Evolutionary conservation across 768 basidiomycete species (phyloP).

Genomic region (Tulasnella sp.): DNA sequence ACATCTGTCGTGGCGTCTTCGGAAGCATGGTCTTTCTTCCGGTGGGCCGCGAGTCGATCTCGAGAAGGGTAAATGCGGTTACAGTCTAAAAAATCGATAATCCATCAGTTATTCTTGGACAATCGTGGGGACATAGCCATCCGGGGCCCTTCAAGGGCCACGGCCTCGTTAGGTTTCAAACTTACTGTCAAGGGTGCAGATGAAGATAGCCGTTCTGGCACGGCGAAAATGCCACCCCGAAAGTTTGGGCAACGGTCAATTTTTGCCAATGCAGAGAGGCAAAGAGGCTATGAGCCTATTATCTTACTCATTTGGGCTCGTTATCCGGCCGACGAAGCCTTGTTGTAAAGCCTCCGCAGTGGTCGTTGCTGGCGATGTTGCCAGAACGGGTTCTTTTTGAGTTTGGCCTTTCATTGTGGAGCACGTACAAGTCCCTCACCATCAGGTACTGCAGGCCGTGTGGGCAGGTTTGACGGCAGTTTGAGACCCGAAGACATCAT

Average conservation of each 20-base stretch:
- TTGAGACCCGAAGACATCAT: slow-evolving; percentile 1
- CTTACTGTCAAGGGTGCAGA: slow-evolving; percentile 31
- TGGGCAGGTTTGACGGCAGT: not conserved
- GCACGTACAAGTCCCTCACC: slow-evolving; percentile 1
- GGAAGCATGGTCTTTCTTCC: slow-evolving; percentile 35
- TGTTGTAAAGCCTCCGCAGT: slow-evolving; percentile 7
- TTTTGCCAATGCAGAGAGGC: not conserved
- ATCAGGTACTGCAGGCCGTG: slow-evolving; percentile 22
- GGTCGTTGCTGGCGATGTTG: not conserved
- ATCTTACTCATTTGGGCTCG: slow-evolving; percentile 19
- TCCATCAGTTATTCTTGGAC: not conserved
- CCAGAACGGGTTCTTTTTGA: slow-evolving; percentile 6
- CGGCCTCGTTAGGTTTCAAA: not conserved
- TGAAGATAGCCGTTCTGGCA: slow-evolving; percentile 31
- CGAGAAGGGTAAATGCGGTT: slow-evolving; percentile 37
- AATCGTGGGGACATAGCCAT: slow-evolving; percentile 8
- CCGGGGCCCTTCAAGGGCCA: not conserved
- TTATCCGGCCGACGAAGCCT: slow-evolving; percentile 17
- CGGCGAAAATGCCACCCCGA: slow-evolving; percentile 5
- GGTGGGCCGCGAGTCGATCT: slow-evolving; percentile 33
- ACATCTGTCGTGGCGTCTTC: slow-evolving; percentile 32
- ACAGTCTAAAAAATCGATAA: slow-evolving; percentile 29
- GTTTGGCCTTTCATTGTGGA: slow-evolving; percentile 11
- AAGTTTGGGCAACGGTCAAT: not conserved
- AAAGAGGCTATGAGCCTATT: slow-evolving; percentile 11